Evolutionary conservation across 2,329 filamentous ascomycete genomes (phyloP), one percentile per base, ranked within the genome.

Genomic region (Aureobasidium musti): DNA sequence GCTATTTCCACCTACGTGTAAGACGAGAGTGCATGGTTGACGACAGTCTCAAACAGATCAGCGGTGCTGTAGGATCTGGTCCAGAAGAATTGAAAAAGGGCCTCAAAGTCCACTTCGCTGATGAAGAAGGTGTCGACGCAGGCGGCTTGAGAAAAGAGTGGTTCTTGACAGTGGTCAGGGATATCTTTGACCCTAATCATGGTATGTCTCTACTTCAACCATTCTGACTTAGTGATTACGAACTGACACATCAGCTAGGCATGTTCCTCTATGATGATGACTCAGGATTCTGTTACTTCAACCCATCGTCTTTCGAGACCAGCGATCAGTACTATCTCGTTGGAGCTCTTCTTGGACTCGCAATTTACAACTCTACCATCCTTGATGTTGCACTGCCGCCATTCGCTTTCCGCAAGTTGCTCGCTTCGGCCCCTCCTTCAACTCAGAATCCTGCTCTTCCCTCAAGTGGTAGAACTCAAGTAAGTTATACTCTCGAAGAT

Each of bases 321-420:
- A 93, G 91, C 0, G 92, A 97, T 73, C 92, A 96, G 71, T 97
- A 91, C 77, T 96, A 95, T 74, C 83, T 97, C 26, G 90, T 97
- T 33, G 93, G 93, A 0, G 91, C 95, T 14, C 84, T 97, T 8
- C 84, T 97, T 65, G 93, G 93, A 0, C 82, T 97, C 67, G 93
- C 93, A 17, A 96, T 97, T 68, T 96, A 97, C 79, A 97, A 97
- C 77, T 96, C 91, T 2, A 97, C 91, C 0, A 97, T 97, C 71
- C 82, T 97, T 21, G 93, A 97, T 74, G 86, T 97, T 57, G 90
- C 91, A 1, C 83, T 97, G 23, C 93, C 93, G 1, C 91, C 92
- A 0, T 96, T 97, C 75, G 89, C 91, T 1, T 97, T 96, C 75
- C 88, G 91, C 70, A 97, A 96, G 76, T 83, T 97, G 23, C 82